A percentile compares a stretch with the other conserved stretches of the same genome.
Evolutionary conservation across 2,329 filamentous ascomycete species (phyloP).

Genomic region (Sarocladium kiliense): DNA sequence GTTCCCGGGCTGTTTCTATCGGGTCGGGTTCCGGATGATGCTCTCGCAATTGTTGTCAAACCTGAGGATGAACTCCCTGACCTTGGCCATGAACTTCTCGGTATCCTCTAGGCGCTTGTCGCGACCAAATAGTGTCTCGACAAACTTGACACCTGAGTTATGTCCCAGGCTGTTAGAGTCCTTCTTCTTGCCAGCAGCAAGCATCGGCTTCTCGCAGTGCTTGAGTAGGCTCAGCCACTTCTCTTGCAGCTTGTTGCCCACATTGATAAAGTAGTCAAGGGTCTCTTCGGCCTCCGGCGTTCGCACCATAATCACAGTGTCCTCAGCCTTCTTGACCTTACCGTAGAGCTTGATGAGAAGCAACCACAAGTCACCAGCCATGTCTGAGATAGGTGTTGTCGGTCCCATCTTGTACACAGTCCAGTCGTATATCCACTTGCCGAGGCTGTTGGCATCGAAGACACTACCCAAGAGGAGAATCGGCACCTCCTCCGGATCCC

Average conservation of each 20-base stretch:
- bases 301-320: slow-evolving; percentile 68
- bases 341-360: slow-evolving; percentile 88
- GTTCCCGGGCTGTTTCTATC: slow-evolving; percentile 29
- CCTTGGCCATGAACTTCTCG: slow-evolving; percentile 85
- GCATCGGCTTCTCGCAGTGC: slow-evolving; percentile 91
- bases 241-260: slow-evolving; percentile 41
- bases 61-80: slow-evolving; percentile 80
- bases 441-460: slow-evolving; percentile 94
- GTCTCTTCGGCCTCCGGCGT: slow-evolving; percentile 70
- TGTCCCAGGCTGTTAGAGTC: slow-evolving; percentile 65
- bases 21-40: slow-evolving; percentile 62
- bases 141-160: slow-evolving; percentile 90
- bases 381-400: slow-evolving; percentile 76
- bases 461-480: slow-evolving; percentile 93
- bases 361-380: slow-evolving; percentile 93
- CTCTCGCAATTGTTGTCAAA: slow-evolving; percentile 96
- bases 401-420: slow-evolving; percentile 86
- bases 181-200: slow-evolving; percentile 75
- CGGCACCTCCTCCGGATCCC: slow-evolving; percentile 90
- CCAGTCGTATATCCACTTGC: slow-evolving; percentile 99
- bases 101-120: slow-evolving; percentile 87
- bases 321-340: slow-evolving; percentile 88
- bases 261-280: slow-evolving; percentile 62
- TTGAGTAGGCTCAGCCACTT: slow-evolving; percentile 58
- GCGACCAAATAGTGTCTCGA: slow-evolving; percentile 89